Conservation (phyloP, 108 stramenopile genomes). For the Aurantiochytrium sp. region DNA sequence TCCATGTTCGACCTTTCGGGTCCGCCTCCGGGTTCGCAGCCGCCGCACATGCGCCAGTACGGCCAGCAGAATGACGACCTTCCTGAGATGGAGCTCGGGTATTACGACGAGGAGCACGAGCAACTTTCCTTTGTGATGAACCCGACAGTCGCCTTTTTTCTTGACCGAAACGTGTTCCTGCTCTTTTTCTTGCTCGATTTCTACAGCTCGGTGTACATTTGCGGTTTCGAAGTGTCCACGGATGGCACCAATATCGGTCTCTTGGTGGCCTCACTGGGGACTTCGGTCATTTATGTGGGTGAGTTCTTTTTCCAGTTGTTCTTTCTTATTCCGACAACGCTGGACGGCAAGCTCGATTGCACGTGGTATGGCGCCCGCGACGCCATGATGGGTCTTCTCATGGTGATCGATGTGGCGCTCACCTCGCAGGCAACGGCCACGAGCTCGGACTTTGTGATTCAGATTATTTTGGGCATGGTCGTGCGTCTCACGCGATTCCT, state of each 20-base stretch:
- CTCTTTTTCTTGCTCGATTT: not conserved
- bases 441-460: not conserved
- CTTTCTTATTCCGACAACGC: not conserved
- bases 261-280: not conserved
- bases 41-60: no score
- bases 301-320: conserved; percentile 5
- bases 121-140: not conserved
- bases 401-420: not conserved
- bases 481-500: not conserved
- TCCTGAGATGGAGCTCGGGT: no score
- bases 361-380: not conserved
- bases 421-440: not conserved
- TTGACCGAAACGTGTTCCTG: not conserved
- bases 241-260: not conserved
- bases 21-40: no score
- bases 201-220: not conserved
- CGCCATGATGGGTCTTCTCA: not conserved
- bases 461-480: not conserved
- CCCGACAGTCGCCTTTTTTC: not conserved
- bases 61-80: no score
- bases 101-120: no score
- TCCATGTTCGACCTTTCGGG: no score
- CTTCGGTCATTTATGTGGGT: not conserved
- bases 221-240: not conserved
- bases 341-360: not conserved